These are phyloP conservation scores for Sordariomycetes sp. DNA, from an alignment of 2,329 filamentous ascomycete species.

Conservation along the genomic window DNA sequence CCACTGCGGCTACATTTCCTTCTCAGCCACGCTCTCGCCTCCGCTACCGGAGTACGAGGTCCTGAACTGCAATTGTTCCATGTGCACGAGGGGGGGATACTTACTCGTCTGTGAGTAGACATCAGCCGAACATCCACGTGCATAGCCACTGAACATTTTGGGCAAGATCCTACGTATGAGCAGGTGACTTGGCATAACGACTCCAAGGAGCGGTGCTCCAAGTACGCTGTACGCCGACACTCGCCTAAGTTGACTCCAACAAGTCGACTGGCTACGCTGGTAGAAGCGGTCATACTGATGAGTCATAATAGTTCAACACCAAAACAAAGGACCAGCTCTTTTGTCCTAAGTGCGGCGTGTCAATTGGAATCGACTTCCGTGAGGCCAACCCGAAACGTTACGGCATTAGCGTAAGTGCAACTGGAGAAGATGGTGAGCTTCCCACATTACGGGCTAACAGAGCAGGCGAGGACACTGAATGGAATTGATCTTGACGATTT, in stretches of 20 bases:
- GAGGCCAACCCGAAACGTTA: conserved; percentile 18
- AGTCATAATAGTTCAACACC: conserved; percentile 29
- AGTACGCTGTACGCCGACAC: conserved; percentile 17
- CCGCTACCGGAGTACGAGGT: conserved; percentile 34
- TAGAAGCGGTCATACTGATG: background rate
- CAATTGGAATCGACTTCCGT: conserved; percentile 35
- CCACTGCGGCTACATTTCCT: conserved; percentile 42
- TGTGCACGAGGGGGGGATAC: conserved; percentile 41
- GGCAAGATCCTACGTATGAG: conserved; percentile 29
- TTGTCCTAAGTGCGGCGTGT: conserved; percentile 35
- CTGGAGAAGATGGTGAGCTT: no score
- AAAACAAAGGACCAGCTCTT: conserved; percentile 39
- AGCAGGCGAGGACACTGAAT: conserved; percentile 31
- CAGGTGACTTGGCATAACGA: conserved; percentile 32
- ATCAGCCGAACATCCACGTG: background rate
- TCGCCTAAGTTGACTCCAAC: no score
- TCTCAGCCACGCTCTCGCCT: conserved; percentile 37
- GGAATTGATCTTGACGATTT: conserved; percentile 28
- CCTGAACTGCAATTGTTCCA: conserved; percentile 43
- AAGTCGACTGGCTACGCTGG: no score
- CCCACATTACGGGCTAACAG: no score
- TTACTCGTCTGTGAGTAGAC: conserved; percentile 33
- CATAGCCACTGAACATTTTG: background rate
- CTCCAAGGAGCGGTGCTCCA: conserved; percentile 21
- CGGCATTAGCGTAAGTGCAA: conserved; percentile 31